Evolutionary conservation across 2,329 filamentous ascomycete species (phyloP), one percentile per base, ranked within the genome.

Genomic region (Pochonia chlamydosporia): DNA sequence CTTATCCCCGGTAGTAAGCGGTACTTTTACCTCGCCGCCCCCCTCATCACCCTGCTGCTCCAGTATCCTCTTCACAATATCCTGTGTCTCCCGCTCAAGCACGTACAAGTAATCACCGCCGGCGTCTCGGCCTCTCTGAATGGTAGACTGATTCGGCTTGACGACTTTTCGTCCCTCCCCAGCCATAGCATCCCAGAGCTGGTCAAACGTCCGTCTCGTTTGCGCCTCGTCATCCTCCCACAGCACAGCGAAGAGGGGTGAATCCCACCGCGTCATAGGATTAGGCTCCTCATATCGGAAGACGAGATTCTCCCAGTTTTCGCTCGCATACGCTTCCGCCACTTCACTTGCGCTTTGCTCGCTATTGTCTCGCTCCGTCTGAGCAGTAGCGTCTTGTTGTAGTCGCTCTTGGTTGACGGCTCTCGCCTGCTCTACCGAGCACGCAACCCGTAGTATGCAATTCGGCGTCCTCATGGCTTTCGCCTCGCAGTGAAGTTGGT

Each of bases 251-350:
- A 92, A 93, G 3, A 93, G 74, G 2, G 89, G 88, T 46, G 84
- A 86, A 63, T 95, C 88, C 89, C 89, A 95, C 37, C 87, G 73
- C 3, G 79, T 84, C 86, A 92, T 91, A 20, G 84, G 80, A 62
- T 92, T 93, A 13, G 89, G 88, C 66, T 95, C 88, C 65, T 95
- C 88, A 62, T 91, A 91, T 46, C 88, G 76, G 61, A 89, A 92
- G 28, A 89, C 80, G 10, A 91, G 74, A 56, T 90, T 89, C 53
- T 90, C 85, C 74, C 87, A 89, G 61, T 87, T 85, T 14, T 64
- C 70, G 1, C 68, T 69, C 37, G 72, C 71, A 52, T 83, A 82
- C 0, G 75, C 62, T 31, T 72, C 71, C 9, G 41, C 37, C 21
- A 16, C n/a, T 1, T 14, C 20, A 10, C 11, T 16, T n/a, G n/a